Base-by-base conservation (phyloP, 495 filamentous ascomycete species). In the Stereocaulon alpinum region DNA sequence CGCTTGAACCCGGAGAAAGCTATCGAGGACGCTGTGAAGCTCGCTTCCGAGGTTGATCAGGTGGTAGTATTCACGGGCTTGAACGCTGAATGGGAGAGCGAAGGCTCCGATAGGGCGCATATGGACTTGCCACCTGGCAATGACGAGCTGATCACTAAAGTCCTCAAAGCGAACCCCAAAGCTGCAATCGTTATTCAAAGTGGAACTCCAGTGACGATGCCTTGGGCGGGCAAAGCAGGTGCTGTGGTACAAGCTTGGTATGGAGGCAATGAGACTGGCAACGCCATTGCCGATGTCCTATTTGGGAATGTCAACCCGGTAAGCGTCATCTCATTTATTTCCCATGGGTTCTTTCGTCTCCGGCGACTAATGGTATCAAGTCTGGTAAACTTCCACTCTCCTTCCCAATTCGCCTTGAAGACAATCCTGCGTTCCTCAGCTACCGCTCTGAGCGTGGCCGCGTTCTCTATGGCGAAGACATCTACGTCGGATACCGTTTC, bases 21-120 rank as follows among this genome's bases (percentile, higher is more conserved):
- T 43, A 79, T 89, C 42, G 67, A 74, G 15, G 73, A 83, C 41
- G 87, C 88, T 0, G 81, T 83, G 30, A 70, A 75, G 9, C 70
- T 85, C 14, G 88, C 88, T 6, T 74, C 73, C 56, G 73, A 77
- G 30, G 80, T 80, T 2, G 86, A 92, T 55, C 83, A 90, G 32
- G 90, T 87, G 7, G 77, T 94, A 51, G 76, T 94, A 11, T 82
- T 89, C 64, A 86, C 88, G 22, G 90, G 90, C 3, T 76, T 94
- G 15, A 88, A 88, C 65, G 80, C 78, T 45, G 90, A 95, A 67
- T 94, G 89, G 89, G 89, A 94, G 68, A 88, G 86, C 18, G 90
- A 94, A 67, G 90, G 90, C 24, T 85, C 89, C 61, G 89, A 94
- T 69, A 80, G 88, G n/a, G 78, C 85, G 56, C 82, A 82, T 55